Evolutionary conservation across 2,329 filamentous ascomycete species (phyloP).

Genomic region (Aschersonia sp.): DNA sequence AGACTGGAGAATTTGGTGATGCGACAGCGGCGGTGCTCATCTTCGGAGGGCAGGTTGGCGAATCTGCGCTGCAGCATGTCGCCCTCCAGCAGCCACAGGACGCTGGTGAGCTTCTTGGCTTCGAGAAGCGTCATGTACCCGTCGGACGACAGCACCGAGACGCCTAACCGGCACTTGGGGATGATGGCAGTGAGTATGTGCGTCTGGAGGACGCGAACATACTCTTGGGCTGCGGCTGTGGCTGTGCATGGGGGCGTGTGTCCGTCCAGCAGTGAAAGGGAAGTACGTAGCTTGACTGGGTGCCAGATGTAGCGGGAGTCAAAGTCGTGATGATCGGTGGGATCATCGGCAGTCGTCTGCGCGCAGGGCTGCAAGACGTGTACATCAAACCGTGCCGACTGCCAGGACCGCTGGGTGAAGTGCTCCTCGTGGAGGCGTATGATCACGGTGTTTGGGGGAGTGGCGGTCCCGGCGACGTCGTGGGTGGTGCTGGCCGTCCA

Average conservation of each 20-base stretch:
- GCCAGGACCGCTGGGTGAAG: background rate
- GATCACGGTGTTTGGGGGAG: background rate
- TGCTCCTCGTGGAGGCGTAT: slow-evolving; percentile 1
- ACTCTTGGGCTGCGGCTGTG: background rate
- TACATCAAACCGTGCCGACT: slow-evolving; percentile 1
- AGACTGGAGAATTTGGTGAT: background rate
- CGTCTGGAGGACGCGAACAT: background rate
- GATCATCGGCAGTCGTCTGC: background rate
- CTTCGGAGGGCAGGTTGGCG: background rate
- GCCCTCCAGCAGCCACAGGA: background rate
- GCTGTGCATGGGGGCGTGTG: too few species aligned
- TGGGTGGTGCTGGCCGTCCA: background rate
- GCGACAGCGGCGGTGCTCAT: background rate
- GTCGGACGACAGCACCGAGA: background rate
- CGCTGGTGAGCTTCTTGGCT: slow-evolving; percentile 1
- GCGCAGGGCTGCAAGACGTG: background rate
- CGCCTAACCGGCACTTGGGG: background rate
- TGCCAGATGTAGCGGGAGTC: background rate
- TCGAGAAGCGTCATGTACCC: background rate
- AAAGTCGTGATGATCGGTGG: too few species aligned
- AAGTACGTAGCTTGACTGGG: background rate
- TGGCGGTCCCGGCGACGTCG: too few species aligned
- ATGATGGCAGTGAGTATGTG: background rate
- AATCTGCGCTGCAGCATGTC: background rate
- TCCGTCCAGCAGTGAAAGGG: background rate